A percentile compares a stretch with the other conserved stretches of the same genome.
These are phyloP conservation scores for Hypoxylon subgilvum DNA, from an alignment of 495 filamentous ascomycete genomes.

Conservation along the genomic window DNA sequence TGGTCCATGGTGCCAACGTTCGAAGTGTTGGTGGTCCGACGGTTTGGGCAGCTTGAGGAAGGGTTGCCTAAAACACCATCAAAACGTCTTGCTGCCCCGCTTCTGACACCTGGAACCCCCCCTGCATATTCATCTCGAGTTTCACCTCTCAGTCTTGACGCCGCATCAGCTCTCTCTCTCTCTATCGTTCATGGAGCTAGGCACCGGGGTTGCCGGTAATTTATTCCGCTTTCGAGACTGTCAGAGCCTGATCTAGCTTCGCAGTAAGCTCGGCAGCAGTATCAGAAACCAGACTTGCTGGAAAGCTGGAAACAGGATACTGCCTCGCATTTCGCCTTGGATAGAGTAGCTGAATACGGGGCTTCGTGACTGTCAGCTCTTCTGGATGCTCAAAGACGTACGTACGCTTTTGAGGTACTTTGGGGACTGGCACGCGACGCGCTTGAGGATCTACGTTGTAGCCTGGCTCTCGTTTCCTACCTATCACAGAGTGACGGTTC, in stretches of 20 bases:
- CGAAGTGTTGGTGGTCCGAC: not conserved
- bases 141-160: not conserved
- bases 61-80: conserved; percentile 23
- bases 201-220: too few relatives aligned
- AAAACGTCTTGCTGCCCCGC: conserved; percentile 31
- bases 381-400: too few relatives aligned
- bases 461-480: too few relatives aligned
- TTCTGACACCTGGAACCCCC: conserved; percentile 16
- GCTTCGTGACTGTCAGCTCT: too few relatives aligned
- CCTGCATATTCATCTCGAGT: conserved; percentile 19
- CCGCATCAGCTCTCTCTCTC: too few relatives aligned
- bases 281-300: not conserved
- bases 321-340: not conserved
- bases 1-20: not conserved
- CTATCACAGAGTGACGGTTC: too few relatives aligned
- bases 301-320: not conserved
- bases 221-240: conserved; percentile 1
- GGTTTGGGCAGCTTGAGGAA: not conserved
- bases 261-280: not conserved
- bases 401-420: too few relatives aligned
- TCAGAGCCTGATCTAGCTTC: not conserved
- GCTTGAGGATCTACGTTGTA: too few relatives aligned
- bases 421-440: too few relatives aligned
- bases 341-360: too few relatives aligned
- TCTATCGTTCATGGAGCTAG: too few relatives aligned